Percentiles rank a stretch among this genome's conserved stretches.
These are phyloP conservation scores for Auriculariales sp. DNA, from an alignment of 768 basidiomycete genomes.

Conservation along the genomic window DNA sequence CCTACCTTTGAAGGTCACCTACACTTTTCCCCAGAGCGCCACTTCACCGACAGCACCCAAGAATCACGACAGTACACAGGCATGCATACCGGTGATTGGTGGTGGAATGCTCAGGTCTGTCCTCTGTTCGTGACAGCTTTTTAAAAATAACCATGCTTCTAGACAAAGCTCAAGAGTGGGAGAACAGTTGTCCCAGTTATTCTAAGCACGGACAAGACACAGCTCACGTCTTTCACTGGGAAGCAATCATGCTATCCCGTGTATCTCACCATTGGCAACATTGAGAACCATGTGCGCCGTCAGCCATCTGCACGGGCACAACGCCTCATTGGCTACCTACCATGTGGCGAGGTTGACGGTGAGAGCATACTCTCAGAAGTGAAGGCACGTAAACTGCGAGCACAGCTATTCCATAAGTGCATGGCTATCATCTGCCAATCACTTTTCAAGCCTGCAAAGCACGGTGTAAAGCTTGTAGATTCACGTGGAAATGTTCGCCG, in stretches of 20 bases:
- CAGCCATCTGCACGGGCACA: slow-evolving; percentile 11
- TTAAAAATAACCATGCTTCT: neutral
- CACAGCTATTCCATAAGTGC: slow-evolving; percentile 3
- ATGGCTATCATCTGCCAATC: slow-evolving; percentile 1
- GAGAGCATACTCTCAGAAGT: neutral
- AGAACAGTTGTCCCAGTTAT: slow-evolving; percentile 12
- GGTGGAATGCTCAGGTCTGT: slow-evolving; percentile 34
- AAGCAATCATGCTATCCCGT: slow-evolving; percentile 4
- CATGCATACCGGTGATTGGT: slow-evolving; percentile 36
- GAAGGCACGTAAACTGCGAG: neutral
- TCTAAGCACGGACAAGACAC: slow-evolving; percentile 11
- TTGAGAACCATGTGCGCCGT: neutral
- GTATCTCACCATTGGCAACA: slow-evolving; percentile 4
- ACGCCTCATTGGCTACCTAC: slow-evolving; percentile 15
- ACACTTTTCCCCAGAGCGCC: slow-evolving; percentile 20
- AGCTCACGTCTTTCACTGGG: slow-evolving; percentile 10
- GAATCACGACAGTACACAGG: slow-evolving; percentile 20
- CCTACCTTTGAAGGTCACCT: slow-evolving; percentile 18
- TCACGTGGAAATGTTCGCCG: neutral
- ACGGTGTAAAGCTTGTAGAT: neutral
- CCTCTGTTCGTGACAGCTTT: neutral
- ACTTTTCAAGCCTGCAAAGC: neutral
- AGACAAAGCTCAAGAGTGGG: neutral
- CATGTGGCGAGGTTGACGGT: slow-evolving; percentile 3
- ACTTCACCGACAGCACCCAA: slow-evolving; percentile 18